Conservation (phyloP, 140 eudicot genomes). For the Erigeron philadelphicus region DNA sequence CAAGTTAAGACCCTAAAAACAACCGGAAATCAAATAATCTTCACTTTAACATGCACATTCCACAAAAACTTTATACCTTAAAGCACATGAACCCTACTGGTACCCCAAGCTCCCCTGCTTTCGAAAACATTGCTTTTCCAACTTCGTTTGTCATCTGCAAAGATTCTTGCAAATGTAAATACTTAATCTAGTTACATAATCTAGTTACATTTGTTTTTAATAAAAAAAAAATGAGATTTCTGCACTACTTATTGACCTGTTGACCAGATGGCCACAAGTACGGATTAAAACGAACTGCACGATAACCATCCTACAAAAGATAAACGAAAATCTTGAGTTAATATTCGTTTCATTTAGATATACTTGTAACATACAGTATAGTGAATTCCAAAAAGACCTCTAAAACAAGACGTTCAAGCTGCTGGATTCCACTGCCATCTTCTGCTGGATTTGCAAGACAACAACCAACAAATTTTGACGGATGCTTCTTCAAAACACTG, state of each 20-base stretch:
- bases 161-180: not conserved
- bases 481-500: conserved; percentile 72
- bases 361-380: not conserved
- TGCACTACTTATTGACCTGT: conserved; percentile 36
- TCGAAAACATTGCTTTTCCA: conserved; percentile 68
- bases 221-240: conserved; percentile 1
- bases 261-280: conserved; percentile 90
- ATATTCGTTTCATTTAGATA: conserved; percentile 3
- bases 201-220: not conserved
- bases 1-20: conserved; percentile 65
- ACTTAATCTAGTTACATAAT: not conserved
- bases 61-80: conserved; percentile 45
- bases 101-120: conserved; percentile 83
- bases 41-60: not conserved
- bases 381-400: conserved; percentile 36
- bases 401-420: conserved; percentile 56
- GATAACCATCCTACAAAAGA: conserved; percentile 63
- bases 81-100: conserved; percentile 93
- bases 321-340: conserved; percentile 13
- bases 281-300: conserved; percentile 91
- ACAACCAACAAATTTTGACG: conserved; percentile 83
- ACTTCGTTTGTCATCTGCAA: conserved; percentile 81
- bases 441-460: conserved; percentile 96
- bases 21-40: not conserved
- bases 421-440: conserved; percentile 68